Conservation (phyloP, 768 basidiomycete genomes). For the Kwoniella newhampshirensis region DNA sequence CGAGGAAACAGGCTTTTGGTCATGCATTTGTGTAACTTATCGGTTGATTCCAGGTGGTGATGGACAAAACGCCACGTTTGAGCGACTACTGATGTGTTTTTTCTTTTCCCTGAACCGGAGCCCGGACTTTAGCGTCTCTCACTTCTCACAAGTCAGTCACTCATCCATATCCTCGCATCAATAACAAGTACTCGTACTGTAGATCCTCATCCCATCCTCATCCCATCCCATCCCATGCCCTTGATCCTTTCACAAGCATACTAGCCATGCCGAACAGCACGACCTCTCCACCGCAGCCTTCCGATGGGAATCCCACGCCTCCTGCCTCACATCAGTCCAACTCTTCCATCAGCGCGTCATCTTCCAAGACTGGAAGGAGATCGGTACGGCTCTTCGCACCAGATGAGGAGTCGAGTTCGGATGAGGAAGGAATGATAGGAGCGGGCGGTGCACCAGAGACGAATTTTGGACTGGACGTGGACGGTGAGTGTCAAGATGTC, state of each 20-base stretch:
- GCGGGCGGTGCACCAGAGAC: slow-evolving; percentile 2
- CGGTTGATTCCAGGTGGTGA: too few species aligned
- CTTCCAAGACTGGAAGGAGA: slow-evolving; percentile 11
- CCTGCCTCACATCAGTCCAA: neutral
- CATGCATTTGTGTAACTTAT: too few species aligned
- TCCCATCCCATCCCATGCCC: neutral
- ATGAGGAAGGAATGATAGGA: slow-evolving; percentile 21
- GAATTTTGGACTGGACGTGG: slow-evolving; percentile 1
- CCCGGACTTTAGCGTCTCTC: too few species aligned
- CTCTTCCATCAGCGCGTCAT: neutral
- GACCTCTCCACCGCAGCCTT: neutral
- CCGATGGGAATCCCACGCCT: neutral
- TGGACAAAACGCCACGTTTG: too few species aligned
- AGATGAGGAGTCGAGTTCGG: slow-evolving; percentile 28
- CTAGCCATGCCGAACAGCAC: slow-evolving; percentile 4
- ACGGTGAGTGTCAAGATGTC: slow-evolving; percentile 18
- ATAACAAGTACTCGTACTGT: too few species aligned
- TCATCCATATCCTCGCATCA: too few species aligned
- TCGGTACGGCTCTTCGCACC: slow-evolving; percentile 20
- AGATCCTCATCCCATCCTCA: too few species aligned
- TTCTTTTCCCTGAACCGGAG: too few species aligned
- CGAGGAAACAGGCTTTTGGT: too few species aligned
- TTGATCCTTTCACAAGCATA: neutral
- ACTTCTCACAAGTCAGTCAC: too few species aligned
- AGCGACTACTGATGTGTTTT: too few species aligned